Evolutionary conservation across 192 early-diverging fungal species (phyloP).

Genomic region (Paraglomus brasilianum): DNA sequence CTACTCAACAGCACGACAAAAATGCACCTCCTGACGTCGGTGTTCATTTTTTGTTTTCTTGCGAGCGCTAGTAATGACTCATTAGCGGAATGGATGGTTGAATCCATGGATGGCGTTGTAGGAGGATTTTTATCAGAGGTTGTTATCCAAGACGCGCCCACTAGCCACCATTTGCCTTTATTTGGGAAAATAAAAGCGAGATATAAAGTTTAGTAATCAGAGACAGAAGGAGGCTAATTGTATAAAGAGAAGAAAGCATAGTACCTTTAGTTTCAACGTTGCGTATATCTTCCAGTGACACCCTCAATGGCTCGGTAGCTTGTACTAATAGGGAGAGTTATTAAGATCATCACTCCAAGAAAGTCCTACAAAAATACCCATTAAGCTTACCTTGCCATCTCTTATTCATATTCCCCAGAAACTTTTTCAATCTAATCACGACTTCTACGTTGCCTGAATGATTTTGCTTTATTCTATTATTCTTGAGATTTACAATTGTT

Average conservation of each 20-base stretch:
- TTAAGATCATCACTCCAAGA: constrained; percentile 14
- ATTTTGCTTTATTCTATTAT: constrained; percentile 79
- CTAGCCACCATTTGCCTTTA: constrained; percentile 92
- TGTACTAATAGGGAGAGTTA: background rate
- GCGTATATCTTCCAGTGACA: constrained; percentile 82
- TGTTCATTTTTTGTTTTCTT: constrained; percentile 92
- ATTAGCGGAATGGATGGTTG: constrained; percentile 40
- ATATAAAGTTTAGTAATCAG: background rate
- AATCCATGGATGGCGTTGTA: constrained; percentile 41
- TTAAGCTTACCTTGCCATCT: constrained; percentile 36
- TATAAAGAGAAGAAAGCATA: constrained; percentile 12
- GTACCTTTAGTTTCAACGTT: constrained; percentile 74
- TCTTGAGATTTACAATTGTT: constrained; percentile 88
- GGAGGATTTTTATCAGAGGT: constrained; percentile 47
- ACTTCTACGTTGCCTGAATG: constrained; percentile 57
- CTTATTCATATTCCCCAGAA: constrained; percentile 64
- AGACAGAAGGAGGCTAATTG: background rate
- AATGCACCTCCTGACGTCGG: constrained; percentile 87
- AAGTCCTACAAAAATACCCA: constrained; percentile 5
- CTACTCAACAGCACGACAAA: constrained; percentile 91
- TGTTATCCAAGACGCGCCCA: constrained; percentile 91
- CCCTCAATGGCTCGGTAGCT: constrained; percentile 74
- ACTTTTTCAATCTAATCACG: constrained; percentile 74
- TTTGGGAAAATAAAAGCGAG: constrained; percentile 19
- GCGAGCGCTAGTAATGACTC: constrained; percentile 78